Base-by-base conservation (phyloP, 768 basidiomycete species). In the Arthromyces matolae region DNA sequence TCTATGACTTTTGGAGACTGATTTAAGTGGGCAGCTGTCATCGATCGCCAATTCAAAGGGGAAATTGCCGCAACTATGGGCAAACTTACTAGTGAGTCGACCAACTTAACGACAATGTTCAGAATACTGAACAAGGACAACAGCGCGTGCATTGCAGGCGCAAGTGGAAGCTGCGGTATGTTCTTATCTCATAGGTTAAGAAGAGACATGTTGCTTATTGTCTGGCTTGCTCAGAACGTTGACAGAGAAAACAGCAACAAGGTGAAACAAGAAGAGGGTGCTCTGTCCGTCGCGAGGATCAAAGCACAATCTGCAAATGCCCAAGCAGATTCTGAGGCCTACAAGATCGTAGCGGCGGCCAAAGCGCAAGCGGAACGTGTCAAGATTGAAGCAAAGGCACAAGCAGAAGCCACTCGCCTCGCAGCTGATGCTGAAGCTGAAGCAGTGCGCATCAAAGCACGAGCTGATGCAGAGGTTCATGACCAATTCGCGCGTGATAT, bases 181-280 rank as follows among this genome's bases (percentile, higher is more conserved):
- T 67, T 23, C 14, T 31, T 47, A 35, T 23, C 33, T 27, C 35
- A 38, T 4, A 7, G 28, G 27, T 13, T 39, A 6, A 9, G 22
- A 5, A 33, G n/a, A 3, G 12, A 20, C n/a, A 39, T 19, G 35
- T 24, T 5, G 16, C 31, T 44, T 14, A 47, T 20, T 29, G 24
- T 41, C 23, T 40, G 22, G 38, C 28, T 32, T 34, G 23, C 23
- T 44, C 47, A 86, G 84, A 90, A 91, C 51, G 88, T 90, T 42
- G 87, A 90, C 64, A 71, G 89, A 46, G 89, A 91, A 66, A 92
- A 92, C 60, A 85, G 83, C 67, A 92, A 91, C 68, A 84, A 85
- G 62, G 83, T 90, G 58, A 91, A 90, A 66, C 84, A 87, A 57
- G 86, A 91, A 63, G 81, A 92, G 64, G 89, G 89, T 55, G 74